Evolutionary conservation across 129 eudicot species (phyloP), one percentile per base, ranked within the genome.

Genomic region (Tagetes patula): DNA sequence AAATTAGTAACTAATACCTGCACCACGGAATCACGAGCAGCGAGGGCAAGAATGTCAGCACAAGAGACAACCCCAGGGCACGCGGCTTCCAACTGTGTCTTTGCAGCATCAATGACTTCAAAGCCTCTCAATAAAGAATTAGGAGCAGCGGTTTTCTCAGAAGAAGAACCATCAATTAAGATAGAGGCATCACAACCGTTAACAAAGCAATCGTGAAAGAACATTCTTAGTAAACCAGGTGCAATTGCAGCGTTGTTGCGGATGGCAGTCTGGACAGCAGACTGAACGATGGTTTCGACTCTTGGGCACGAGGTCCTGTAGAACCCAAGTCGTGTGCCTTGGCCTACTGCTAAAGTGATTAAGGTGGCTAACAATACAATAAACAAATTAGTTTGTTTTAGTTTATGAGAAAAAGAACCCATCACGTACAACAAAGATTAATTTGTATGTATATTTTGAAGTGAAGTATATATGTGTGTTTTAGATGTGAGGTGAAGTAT

Each of bases 21-120:
- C 27, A 84, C 85, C 0, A 89, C 92, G 30, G 91, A 74, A 62
- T 85, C 96, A 32, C 90, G 92, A 3, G 94, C 86, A 67, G 96
- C 93, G 5, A 92, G 86, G 65, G 91, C 94, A 59, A 92, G 87
- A 76, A 92, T 92, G 74, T 92, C 96, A 53, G 98, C 98, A 74
- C 98, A 92, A 8, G 98, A 92, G 30, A 92, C 98, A n/a, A 89
- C 85, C 3, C 91, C 88, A 8, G 98, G 96, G 76, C 98, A 92
- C 0, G 34, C 65, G 6, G 77, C 11, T 56, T 92, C 98, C 0
- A 92, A 75, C 39, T 86, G 89, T 2, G 40, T 20, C 83, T 92
- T 92, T 7, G 87, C 98, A 37, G 85, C 95, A 47, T 89, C 87
- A 4, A 92, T 85, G 49, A 87, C 89, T 75, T 87, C 91, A 50